These are phyloP conservation scores for Venturia effusa DNA, from an alignment of 2,329 filamentous ascomycete species.

Conservation along the genomic window DNA sequence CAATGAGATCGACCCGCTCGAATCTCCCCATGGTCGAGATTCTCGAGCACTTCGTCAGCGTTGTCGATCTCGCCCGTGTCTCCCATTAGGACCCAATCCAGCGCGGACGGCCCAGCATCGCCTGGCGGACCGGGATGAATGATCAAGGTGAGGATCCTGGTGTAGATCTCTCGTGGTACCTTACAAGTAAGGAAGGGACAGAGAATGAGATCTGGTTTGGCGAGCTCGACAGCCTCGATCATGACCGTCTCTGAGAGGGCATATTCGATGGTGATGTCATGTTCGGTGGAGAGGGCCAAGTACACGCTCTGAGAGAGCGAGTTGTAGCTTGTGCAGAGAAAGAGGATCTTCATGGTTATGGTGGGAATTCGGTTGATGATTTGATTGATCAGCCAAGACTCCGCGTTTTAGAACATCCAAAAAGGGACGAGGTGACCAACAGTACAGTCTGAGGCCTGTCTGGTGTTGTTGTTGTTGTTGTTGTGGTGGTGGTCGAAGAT, in stretches of 20 bases:
- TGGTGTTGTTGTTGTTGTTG: too few relatives aligned
- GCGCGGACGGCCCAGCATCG: slow-evolving; percentile 31
- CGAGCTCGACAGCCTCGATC: slow-evolving; percentile 28
- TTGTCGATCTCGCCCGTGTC: slow-evolving; percentile 29
- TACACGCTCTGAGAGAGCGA: slow-evolving; percentile 32
- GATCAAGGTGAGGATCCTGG: slow-evolving; percentile 29
- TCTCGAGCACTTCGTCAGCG: slow-evolving; percentile 18
- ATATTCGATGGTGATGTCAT: slow-evolving; percentile 32
- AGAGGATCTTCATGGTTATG: slow-evolving; percentile 28
- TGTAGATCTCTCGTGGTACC: slow-evolving; percentile 28
- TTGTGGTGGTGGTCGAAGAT: too few relatives aligned
- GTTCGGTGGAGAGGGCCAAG: slow-evolving; percentile 25
- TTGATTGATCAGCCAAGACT: background rate
- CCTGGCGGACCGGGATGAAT: slow-evolving; percentile 33
- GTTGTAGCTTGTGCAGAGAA: slow-evolving; percentile 36
- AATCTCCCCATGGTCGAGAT: slow-evolving; percentile 14
- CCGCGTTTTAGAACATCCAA: too few relatives aligned
- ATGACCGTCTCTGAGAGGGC: slow-evolving; percentile 19
- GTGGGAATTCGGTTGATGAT: background rate
- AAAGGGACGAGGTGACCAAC: too few relatives aligned
- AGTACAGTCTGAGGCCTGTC: too few relatives aligned
- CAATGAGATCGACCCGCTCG: slow-evolving; percentile 28
- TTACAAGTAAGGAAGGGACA: slow-evolving; percentile 32
- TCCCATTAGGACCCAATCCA: slow-evolving; percentile 34
- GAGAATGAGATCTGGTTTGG: slow-evolving; percentile 30